Evolutionary conservation across 306 rosid species (phyloP).

Genomic region (Begonia fuchsioides): DNA sequence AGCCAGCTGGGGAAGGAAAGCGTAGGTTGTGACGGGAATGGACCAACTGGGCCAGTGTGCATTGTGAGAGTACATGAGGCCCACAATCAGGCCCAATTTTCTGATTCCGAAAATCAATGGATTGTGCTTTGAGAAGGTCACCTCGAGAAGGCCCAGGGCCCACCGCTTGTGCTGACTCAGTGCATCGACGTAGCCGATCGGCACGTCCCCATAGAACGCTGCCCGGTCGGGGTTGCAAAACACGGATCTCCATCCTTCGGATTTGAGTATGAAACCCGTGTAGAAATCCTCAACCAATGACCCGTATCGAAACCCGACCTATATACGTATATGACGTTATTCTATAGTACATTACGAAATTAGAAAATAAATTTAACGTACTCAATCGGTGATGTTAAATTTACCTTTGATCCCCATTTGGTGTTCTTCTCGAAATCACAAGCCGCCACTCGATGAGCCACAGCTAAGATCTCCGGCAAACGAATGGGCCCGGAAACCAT

Average conservation of each 20-base stretch:
- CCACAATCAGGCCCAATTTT: conserved; percentile 20
- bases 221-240: conserved; percentile 26
- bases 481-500: conserved; percentile 14
- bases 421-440: conserved; percentile 19
- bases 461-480: conserved; percentile 2
- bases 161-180: conserved; percentile 26
- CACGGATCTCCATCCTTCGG: conserved; percentile 25
- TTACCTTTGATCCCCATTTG: conserved; percentile 33
- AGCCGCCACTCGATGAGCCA: conserved; percentile 17
- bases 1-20: conserved; percentile 29
- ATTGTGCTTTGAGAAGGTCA: conserved; percentile 13
- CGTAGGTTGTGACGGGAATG: conserved; percentile 16
- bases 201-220: conserved; percentile 26
- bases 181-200: conserved; percentile 16
- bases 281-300: conserved; percentile 21
- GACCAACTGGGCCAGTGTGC: conserved; percentile 14
- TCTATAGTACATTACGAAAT: no score
- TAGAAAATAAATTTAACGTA: no score
- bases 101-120: conserved; percentile 13
- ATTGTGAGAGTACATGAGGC: conserved; percentile 15
- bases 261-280: conserved; percentile 13
- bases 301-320: conserved; percentile 33
- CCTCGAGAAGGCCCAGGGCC: conserved; percentile 17
- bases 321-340: not conserved
- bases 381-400: no score